Conservation (phyloP, 2,329 filamentous ascomycete species). For the Claviceps monticola region DNA sequence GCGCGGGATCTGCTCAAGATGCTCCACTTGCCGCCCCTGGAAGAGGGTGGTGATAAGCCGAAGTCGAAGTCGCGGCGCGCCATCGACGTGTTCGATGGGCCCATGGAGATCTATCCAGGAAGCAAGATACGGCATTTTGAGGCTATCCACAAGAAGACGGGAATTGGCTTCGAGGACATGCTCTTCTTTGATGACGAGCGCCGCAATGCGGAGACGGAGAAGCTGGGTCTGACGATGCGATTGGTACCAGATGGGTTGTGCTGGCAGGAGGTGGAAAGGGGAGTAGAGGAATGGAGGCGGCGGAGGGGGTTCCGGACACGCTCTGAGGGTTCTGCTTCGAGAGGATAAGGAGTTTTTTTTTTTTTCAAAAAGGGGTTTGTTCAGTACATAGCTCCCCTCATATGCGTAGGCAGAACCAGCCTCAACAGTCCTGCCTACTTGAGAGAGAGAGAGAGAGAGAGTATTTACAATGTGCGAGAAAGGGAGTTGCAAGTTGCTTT, state of each 20-base stretch:
- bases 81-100: constrained; percentile 45
- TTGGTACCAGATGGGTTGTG: constrained; percentile 69
- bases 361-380: no score
- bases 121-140: constrained; percentile 80
- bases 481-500: no score
- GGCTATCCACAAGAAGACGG: constrained; percentile 54
- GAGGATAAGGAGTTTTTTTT: no score
- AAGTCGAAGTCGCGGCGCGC: constrained; percentile 23
- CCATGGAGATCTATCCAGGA: constrained; percentile 57
- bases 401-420: no score
- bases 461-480: no score
- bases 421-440: no score
- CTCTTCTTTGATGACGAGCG: constrained; percentile 92
- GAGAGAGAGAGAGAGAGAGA: no score
- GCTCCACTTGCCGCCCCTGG: constrained; percentile 40
- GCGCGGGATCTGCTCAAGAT: constrained; percentile 69
- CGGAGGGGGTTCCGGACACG: constrained; percentile 34
- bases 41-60: constrained; percentile 16
- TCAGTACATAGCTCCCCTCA: no score
- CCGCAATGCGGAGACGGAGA: constrained; percentile 69
- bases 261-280: constrained; percentile 62
- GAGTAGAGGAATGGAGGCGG: constrained; percentile 69
- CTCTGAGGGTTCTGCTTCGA: not conserved
- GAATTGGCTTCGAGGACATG: constrained; percentile 68
- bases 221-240: constrained; percentile 70